Evolutionary conservation across 2,329 filamentous ascomycete genomes (phyloP), one percentile per base, ranked within the genome.

Genomic region (Chaetomiaceae sp.): DNA sequence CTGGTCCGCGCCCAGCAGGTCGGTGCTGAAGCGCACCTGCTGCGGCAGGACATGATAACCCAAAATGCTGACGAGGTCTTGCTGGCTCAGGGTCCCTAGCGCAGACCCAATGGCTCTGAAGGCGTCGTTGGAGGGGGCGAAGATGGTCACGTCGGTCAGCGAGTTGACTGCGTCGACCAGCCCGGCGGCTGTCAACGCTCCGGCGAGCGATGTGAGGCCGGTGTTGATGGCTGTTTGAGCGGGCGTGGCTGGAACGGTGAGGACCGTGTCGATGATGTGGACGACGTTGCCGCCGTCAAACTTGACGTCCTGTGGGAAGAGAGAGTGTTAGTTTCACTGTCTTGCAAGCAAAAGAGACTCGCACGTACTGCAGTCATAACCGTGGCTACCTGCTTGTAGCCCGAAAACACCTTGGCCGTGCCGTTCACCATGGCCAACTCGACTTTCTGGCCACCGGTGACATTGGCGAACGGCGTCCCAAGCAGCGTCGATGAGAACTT

Each of bases 1-100:
- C 23, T 57, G 56, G 20, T 54, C 53, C 5, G 46, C 46, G 7
- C 25, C 34, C 23, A 58, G 45, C 29, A 62, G 19, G 34, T 58
- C 55, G n/a, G 60, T 47, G 55, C 58, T 61, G 58, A 60, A 61
- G 33, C 44, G 53, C 4, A 59, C 46, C 3, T 74, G 75, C 6
- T 75, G 75, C 44, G 75, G 71, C 39, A 88, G 68, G 47, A 88
- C 75, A 65, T 89, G 85, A 69, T 89, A 89, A 17, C 74, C 69
- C 23, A 88, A 72, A 47, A 88, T 75, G 38, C 68, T 67, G 4
- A 72, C 66, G 1, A 87, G 71, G 8, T 80, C 66, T 4, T 73
- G 65, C 0, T 67, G 64, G 17, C 72, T 71, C 15, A 84, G 65
- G 50, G 75, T 73, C 22, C 68, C 65, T 6, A 81, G 63, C 19